phyloP scores from a whole-genome alignment of 208 protist genomes.

The Leishmania arabica region DNA sequence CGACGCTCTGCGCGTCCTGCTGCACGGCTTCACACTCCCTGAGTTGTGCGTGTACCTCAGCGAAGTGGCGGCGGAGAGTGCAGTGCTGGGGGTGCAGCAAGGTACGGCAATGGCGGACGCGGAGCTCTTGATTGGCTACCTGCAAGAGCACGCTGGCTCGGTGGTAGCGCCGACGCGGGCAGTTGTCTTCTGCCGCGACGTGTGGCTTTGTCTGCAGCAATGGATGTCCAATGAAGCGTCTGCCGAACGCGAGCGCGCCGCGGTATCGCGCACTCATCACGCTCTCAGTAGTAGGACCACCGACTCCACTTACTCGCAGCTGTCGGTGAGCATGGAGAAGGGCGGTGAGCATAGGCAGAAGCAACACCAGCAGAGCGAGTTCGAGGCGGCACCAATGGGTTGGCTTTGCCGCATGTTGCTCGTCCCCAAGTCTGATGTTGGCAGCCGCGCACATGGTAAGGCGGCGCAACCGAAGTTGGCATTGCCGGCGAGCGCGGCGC shows the following conservation, averaged over 20 bases:
- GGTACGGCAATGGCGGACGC: slow-evolving; percentile 65
- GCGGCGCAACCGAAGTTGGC: neutral
- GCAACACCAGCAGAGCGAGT: neutral
- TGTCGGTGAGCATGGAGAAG: neutral
- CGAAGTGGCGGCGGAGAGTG: slow-evolving; percentile 62
- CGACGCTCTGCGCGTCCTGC: slow-evolving; percentile 45
- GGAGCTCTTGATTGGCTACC: slow-evolving; percentile 63
- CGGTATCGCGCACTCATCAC: neutral
- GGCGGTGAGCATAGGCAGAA: neutral
- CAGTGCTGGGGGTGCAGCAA: slow-evolving; percentile 52
- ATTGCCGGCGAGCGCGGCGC: neutral
- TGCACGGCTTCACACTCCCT: slow-evolving; percentile 67
- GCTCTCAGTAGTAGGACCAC: too few species aligned
- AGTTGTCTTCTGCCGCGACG: slow-evolving; percentile 43
- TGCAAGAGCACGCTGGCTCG: slow-evolving; percentile 58
- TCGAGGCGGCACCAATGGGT: slow-evolving; percentile 12
- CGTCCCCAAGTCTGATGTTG: neutral
- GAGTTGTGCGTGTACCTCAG: slow-evolving; percentile 76
- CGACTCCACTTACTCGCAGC: neutral
- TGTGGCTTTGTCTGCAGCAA: slow-evolving; percentile 28
- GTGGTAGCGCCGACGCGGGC: slow-evolving; percentile 53
- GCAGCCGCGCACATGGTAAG: neutral
- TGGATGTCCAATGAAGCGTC: slow-evolving; percentile 18
- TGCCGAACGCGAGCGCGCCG: slow-evolving; percentile 6
- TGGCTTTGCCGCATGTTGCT: slow-evolving; percentile 27